Evolutionary conservation across 495 filamentous ascomycete genomes (phyloP).

Genomic region (Aspergillus steynii): DNA sequence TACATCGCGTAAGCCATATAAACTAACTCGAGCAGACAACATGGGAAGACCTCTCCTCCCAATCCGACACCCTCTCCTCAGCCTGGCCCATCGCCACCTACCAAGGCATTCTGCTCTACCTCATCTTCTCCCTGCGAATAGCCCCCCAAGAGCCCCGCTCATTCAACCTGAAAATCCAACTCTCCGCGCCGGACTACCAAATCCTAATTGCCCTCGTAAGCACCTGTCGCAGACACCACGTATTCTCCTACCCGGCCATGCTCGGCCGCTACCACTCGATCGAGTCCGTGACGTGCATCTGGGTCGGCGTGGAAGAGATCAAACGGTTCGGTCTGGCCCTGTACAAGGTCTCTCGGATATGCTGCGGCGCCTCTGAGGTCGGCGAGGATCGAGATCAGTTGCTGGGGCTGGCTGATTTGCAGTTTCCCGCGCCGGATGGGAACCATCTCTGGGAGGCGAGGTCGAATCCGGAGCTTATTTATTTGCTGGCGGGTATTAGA

Average conservation of each 20-base stretch:
- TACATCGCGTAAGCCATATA: neutral
- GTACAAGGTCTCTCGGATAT: slow-evolving; percentile 14
- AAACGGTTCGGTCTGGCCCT: slow-evolving; percentile 14
- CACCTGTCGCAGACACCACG: slow-evolving; percentile 13
- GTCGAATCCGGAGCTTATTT: slow-evolving; percentile 11
- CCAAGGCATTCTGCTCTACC: slow-evolving; percentile 19
- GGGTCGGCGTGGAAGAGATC: slow-evolving; percentile 20
- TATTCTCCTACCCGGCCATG: slow-evolving; percentile 18
- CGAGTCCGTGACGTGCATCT: slow-evolving; percentile 17
- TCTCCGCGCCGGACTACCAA: neutral
- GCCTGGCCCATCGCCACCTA: slow-evolving; percentile 17
- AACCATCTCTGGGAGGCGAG: slow-evolving; percentile 11
- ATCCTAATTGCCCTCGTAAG: slow-evolving; percentile 12
- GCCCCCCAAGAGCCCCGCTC: neutral
- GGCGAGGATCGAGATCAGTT: neutral
- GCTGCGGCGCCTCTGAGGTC: neutral
- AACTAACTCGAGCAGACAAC: neutral
- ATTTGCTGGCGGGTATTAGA: neutral
- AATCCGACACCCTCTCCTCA: slow-evolving; percentile 1
- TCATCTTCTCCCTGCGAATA: slow-evolving; percentile 10
- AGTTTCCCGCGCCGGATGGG: slow-evolving; percentile 9
- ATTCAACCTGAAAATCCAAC: neutral
- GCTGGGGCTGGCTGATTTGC: slow-evolving; percentile 8
- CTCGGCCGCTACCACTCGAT: slow-evolving; percentile 11
- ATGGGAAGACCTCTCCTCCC: too few relatives aligned